Evolutionary conservation across 768 basidiomycete species (phyloP).

Genomic region (Auricularia heimuer): DNA sequence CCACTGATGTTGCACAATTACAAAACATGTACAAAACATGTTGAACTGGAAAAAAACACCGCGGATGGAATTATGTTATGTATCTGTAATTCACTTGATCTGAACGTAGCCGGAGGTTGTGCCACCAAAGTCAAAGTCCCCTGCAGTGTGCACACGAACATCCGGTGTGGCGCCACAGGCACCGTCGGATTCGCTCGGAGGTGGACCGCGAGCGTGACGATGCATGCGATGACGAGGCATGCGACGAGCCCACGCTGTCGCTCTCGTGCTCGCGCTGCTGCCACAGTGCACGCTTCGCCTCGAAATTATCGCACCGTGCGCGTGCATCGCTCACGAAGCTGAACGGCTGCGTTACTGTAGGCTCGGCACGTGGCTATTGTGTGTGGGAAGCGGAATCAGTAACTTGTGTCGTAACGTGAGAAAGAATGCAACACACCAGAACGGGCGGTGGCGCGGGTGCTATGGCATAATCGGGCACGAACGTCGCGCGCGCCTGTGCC

Average conservation of each 20-base stretch:
- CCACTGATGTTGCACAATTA: no score
- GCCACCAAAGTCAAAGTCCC: constrained; percentile 51
- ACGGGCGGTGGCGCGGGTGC: neutral
- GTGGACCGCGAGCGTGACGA: constrained; percentile 19
- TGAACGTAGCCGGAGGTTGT: no score
- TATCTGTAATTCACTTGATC: no score
- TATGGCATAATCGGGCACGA: neutral
- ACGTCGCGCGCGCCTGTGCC: no score
- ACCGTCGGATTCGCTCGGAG: constrained; percentile 41
- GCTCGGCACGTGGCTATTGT: constrained; percentile 1
- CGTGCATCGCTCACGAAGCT: constrained; percentile 41
- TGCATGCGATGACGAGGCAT: neutral
- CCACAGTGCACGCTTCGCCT: constrained; percentile 21
- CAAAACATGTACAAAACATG: no score
- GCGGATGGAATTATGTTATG: no score
- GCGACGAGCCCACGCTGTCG: neutral
- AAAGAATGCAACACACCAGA: neutral
- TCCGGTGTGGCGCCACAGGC: constrained; percentile 38
- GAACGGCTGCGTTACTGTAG: constrained; percentile 42
- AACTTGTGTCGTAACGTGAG: neutral
- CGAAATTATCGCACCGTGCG: constrained; percentile 32
- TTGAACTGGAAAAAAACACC: no score
- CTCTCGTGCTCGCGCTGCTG: constrained; percentile 5
- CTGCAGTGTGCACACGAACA: constrained; percentile 34
- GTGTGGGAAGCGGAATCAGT: neutral